Evolutionary conservation across 176 grass and related monocot genomes (phyloP), one percentile per base, ranked within the genome.

Genomic region (barley (Hordeum vulgare)): DNA sequence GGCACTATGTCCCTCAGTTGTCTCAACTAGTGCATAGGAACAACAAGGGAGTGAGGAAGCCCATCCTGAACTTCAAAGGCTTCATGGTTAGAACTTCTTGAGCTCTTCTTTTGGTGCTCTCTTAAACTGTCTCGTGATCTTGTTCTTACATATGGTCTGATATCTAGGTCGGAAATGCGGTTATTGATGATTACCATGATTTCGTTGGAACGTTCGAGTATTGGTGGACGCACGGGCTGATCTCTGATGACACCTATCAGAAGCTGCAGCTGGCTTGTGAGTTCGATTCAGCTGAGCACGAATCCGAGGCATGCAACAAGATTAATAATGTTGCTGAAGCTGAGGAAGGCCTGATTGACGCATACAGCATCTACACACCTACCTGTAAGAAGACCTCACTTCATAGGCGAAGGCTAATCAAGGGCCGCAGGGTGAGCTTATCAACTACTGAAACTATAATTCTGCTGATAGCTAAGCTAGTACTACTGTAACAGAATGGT

Each of bases 201-300:
- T 98, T 83, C 25, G 35, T 91, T 28, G 96, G 96, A 20, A 86
- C 90, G 3, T 93, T 95, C 11, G 96, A 98, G 87, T 93, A 93
- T 53, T 98, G 96, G 93, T 98, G 96, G 96, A 95, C 87, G 23
- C 96, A 98, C 33, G 96, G 96, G 39, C 82, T 98, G 20, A 98
- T 98, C 70, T 98, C 96, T 0, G 93, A 98, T 37, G 82, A 93
- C 7, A 95, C 92, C 14, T 95, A 98, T 76, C 87, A 65, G 49
- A 90, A 82, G 68, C 75, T 98, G 66, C 77, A 79, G 74, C 23
- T 83, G 14, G 25, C 53, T 25, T 98, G 96, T 40, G 85, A 94
- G 14, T 79, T 86, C 13, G 90, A 88, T 15, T 88, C 77, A 29
- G 59, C 87, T 6, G 80, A 80, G 29, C 90, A 98, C 58, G 85